A percentile compares a stretch with the other conserved stretches of the same genome.
Conservation (phyloP, 2,329 filamentous ascomycete species). For the Fusarium euwallaceae region DNA sequence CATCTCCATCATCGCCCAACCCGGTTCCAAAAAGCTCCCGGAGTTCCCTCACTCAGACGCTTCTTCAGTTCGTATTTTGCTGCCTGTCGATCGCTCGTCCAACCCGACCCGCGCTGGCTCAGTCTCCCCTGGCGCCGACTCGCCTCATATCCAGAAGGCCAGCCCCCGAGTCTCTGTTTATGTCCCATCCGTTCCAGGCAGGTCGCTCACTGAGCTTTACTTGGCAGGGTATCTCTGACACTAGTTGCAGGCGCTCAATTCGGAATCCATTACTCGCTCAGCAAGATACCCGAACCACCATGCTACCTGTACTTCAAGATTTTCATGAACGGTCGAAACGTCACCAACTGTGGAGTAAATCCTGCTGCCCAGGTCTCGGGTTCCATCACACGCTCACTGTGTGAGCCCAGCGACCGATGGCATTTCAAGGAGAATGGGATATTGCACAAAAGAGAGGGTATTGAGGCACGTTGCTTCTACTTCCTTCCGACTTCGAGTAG, state of each 20-base stretch:
- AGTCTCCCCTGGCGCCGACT: background rate
- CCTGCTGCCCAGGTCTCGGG: slow-evolving; percentile 52
- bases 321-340: slow-evolving; percentile 65
- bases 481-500: slow-evolving; percentile 57
- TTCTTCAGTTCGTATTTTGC: slow-evolving; percentile 56
- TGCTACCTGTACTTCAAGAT: slow-evolving; percentile 67
- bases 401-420: slow-evolving; percentile 60
- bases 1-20: slow-evolving; percentile 57
- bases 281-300: slow-evolving; percentile 49
- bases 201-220: slow-evolving; percentile 1
- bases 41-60: slow-evolving; percentile 69
- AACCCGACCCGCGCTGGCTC: slow-evolving; percentile 34
- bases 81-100: slow-evolving; percentile 24
- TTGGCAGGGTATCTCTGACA: slow-evolving; percentile 14
- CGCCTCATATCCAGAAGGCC: slow-evolving; percentile 46
- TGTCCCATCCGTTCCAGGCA: slow-evolving; percentile 67
- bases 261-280: slow-evolving; percentile 63
- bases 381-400: slow-evolving; percentile 61
- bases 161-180: slow-evolving; percentile 67
- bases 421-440: slow-evolving; percentile 55
- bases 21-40: slow-evolving; percentile 55
- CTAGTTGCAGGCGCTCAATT: slow-evolving; percentile 62
- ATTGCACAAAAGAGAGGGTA: slow-evolving; percentile 53
- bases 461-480: slow-evolving; percentile 64
- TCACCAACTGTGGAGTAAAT: slow-evolving; percentile 67